Evolutionary conservation across 257 asterid species (phyloP), one percentile per base, ranked within the genome.

Genomic region (Catharanthus roseus): DNA sequence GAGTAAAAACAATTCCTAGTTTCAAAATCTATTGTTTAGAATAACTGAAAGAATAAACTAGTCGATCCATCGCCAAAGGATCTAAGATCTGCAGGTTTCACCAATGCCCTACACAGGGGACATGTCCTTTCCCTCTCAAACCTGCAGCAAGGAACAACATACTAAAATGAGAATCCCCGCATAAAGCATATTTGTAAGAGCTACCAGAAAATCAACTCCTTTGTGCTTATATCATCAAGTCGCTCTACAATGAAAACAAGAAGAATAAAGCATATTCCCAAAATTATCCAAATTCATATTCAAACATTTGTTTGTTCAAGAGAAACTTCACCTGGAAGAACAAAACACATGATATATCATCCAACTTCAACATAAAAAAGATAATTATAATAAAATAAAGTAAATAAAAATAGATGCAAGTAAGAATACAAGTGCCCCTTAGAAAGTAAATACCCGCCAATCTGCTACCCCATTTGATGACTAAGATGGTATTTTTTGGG

Each of bases 71-170:
- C 95, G 34, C 90, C 82, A 64, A 78, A 90, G 38, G 96, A 90
- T 78, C 85, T 85, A 57, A 90, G 90, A 71, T 83, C 95, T 23
- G 89, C 86, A 66, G 86, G 78, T 85, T 88, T 90, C 80, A 88
- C 95, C 85, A 88, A 69, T 50, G 96, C 95, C 74, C 96, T 85
- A 82, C 96, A 90, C 71, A 90, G 77, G 56, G 95, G 96, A 71
- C 96, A 88, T 24, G 92, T 87, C 50, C 96, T 85, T 86, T 90
- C 96, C 81, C 96, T 86, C 87, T 90, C 96, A 68, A 90, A 90
- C 96, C 96, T 89, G 88, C 16, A 60, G 42, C 5, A 38, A 38
- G 42, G 5, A 55, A 71, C 45, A 67, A 73, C 39, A 70, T 67
- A 44, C 53, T 58, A 36, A 42, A 39, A 57, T 77, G 65, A 73